Percentiles rank a stretch among this genome's conserved stretches.
These are phyloP conservation scores for Erodium texanum DNA, from an alignment of 441 rosid species.

Conservation along the genomic window DNA sequence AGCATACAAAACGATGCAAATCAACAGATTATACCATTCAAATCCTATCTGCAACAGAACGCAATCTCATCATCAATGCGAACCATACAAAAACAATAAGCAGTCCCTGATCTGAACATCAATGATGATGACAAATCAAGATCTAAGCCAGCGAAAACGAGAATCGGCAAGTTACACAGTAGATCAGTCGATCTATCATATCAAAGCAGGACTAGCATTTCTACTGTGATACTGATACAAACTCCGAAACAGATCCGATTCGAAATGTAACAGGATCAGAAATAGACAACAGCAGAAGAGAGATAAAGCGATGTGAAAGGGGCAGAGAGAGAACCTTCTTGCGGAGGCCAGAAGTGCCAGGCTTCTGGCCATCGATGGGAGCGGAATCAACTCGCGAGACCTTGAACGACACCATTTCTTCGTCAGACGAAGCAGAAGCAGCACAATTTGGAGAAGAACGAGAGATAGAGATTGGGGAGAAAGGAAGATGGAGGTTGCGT, in stretches of 20 bases:
- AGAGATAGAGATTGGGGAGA: neutral
- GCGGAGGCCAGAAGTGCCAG: constrained; percentile 97
- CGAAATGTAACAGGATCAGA: neutral
- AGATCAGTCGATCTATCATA: neutral
- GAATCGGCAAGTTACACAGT: neutral
- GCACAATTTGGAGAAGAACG: neutral
- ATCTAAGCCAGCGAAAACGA: neutral
- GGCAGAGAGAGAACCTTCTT: constrained; percentile 53
- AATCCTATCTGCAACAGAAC: neutral
- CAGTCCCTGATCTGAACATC: neutral
- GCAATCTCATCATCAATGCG: neutral
- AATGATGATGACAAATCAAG: neutral
- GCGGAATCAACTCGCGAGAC: constrained; percentile 47
- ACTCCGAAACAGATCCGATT: neutral
- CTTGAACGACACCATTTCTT: constrained; percentile 51
- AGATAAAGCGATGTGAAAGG: neutral
- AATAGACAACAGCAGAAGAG: neutral
- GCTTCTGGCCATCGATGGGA: constrained; percentile 87
- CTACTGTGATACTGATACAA: too few species aligned
- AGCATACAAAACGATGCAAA: neutral
- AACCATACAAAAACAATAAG: neutral
- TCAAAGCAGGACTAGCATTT: neutral
- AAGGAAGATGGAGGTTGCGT: constrained; percentile 7
- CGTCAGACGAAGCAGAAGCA: neutral
- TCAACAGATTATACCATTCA: neutral